phyloP scores from a whole-genome alignment of 2,329 filamentous ascomycete species.

The Chaetomium globosum region DNA sequence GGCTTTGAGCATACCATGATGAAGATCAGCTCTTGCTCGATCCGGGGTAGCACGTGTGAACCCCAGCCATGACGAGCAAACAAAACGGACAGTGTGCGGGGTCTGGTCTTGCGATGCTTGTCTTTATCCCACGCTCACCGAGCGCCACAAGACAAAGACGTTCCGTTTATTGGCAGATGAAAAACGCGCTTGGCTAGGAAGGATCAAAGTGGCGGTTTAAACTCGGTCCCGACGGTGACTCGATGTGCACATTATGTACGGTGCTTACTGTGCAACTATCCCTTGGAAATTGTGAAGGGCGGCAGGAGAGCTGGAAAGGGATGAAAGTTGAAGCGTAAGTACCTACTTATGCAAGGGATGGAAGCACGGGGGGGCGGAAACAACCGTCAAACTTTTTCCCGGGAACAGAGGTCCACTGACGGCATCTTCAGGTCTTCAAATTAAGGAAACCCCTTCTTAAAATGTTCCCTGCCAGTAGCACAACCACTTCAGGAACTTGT shows the following conservation, averaged over 20 bases:
- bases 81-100: conserved; percentile 11
- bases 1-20: background rate
- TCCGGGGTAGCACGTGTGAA: background rate
- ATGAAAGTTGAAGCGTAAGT: background rate
- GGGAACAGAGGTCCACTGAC: too few relatives aligned
- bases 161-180: background rate
- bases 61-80: conserved; percentile 3
- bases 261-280: background rate
- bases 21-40: background rate
- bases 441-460: too few relatives aligned
- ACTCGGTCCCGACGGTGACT: background rate
- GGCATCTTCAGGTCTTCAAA: too few relatives aligned
- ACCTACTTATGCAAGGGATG: background rate
- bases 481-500: too few relatives aligned
- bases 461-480: too few relatives aligned
- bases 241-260: background rate
- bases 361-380: background rate
- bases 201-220: background rate
- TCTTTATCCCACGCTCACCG: conserved; percentile 2
- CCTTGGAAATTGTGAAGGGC: background rate
- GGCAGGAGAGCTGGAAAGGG: background rate
- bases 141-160: conserved; percentile 12
- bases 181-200: conserved; percentile 7
- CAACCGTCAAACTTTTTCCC: background rate
- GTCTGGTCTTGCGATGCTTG: background rate